Base-by-base conservation (phyloP, 768 basidiomycete species). In the Botryobasidium botryosum region DNA sequence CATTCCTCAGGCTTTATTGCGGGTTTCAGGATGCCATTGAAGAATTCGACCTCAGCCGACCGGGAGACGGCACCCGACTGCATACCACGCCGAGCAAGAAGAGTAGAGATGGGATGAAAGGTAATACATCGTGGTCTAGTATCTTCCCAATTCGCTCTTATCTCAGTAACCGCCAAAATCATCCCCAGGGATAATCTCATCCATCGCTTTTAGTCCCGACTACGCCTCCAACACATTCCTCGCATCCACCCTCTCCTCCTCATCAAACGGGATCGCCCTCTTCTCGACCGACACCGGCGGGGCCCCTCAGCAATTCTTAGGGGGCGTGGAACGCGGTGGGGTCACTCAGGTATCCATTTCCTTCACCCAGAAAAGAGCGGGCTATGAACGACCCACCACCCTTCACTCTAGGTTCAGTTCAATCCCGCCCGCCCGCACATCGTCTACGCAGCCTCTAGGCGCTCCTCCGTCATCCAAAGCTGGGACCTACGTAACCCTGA, bases 1-100 rank as follows among this genome's bases (percentile, higher is more conserved):
- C n/a, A n/a, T n/a, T n/a, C n/a, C n/a, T 12, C 53, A 85, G 86
- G 52, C 58, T 92, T 2, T 92, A 87, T 59, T 88, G 88, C 55
- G 86, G 87, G 0, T 82, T 79, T 48, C 79, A 86, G 58, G 72
- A 78, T 51, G 79, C 84, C 5, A 80, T 92, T 40, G 87, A 90
- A 58, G 68, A 87, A 13, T 84, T 91, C 55, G 83, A 90, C 53
- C 58, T 91, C 4, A 62, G 69, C 7, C 59, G 61, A 21, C 88
- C 88, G 0, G 85, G 88, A 1, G 70, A 74, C 52, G 83, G 84
- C 2, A 69, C 67, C 0, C 70, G 90, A 2, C 51, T 88, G 3
- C 68, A 63, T 13, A 87, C 81, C 1, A 76, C 75, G 0, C 74
- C 77, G 1, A 75, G 75, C 0, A 77, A 77, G 57, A 84, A 80